Base-by-base conservation (phyloP, 1,284 basidiomycete genomes). In the Cryptococcus sp. region DNA sequence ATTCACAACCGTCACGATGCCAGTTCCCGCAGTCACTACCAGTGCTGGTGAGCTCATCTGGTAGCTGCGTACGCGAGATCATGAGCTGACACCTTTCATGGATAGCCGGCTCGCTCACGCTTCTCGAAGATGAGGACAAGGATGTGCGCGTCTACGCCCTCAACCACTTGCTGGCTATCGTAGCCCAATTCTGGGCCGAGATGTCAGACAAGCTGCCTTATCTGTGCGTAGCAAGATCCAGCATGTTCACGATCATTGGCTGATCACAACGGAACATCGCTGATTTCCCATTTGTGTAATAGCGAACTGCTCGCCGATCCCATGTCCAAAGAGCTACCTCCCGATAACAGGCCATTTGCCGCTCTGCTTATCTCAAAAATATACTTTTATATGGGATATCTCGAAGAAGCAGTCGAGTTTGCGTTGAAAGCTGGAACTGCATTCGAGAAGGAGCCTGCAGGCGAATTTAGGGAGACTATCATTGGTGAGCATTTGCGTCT, bases 111-210 rank as follows among this genome's bases (percentile, higher is more conserved):
- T 88, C 92, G 44, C 87, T 97, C 66, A 89, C 91, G 43, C 83
- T 97, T 26, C 85, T 98, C 29, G 85, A 96, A 77, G 89, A 92
- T 54, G 91, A 95, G 64, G 77, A 78, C 65, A 83, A 87, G 38
- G 80, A 88, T 50, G 87, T 97, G 74, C 90, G 93, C 72, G 86
- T 91, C 65, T 89, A 95, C 82, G 94, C 94, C 20, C 86, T 98
- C 68, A 85, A 86, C 58, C 85, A 87, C 54, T 83, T 98, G 56
- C 87, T 87, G 70, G 81, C 84, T 23, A 84, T 96, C 53, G 91
- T 97, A 10, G 86, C 92, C 44, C 88, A 91, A 70, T 96, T 96
- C 79, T 98, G 94, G 93, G 89, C 93, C 53, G 94, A 98, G 83
- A 94, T 97, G 73, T 93, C 91, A 69, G 94, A 98, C 77, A 86